phyloP scores from a whole-genome alignment of 2,329 filamentous ascomycete species.

The Cladosporium sp. region DNA sequence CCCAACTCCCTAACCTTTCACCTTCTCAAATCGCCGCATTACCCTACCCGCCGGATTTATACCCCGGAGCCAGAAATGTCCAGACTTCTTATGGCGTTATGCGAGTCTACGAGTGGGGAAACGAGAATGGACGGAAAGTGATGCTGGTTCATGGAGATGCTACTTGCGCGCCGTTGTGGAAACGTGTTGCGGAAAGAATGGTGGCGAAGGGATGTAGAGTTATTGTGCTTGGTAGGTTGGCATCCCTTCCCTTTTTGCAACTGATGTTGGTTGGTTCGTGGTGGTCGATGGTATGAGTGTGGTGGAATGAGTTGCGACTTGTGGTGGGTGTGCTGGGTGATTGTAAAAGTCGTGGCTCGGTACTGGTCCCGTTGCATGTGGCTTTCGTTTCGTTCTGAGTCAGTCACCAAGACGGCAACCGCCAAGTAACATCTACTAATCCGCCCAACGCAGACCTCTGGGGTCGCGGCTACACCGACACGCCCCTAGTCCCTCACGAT shows the following conservation, averaged over 20 bases:
- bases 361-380: no score
- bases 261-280: neutral
- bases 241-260: neutral
- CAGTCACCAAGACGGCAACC: neutral
- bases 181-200: slow-evolving; percentile 26
- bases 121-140: slow-evolving; percentile 25
- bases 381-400: neutral
- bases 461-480: slow-evolving; percentile 15
- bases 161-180: slow-evolving; percentile 18
- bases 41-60: slow-evolving; percentile 28
- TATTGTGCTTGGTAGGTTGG: slow-evolving; percentile 28
- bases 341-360: no score
- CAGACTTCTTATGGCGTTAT: slow-evolving; percentile 29
- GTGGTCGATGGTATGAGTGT: neutral
- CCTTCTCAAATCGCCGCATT: slow-evolving; percentile 21
- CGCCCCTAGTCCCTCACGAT: slow-evolving; percentile 7
- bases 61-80: slow-evolving; percentile 31
- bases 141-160: slow-evolving; percentile 31
- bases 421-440: no score
- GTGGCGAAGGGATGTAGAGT: slow-evolving; percentile 28
- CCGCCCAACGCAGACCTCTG: slow-evolving; percentile 18
- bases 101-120: slow-evolving; percentile 33
- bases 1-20: slow-evolving; percentile 29
- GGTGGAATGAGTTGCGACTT: no score
- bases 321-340: no score